Evolutionary conservation across 768 basidiomycete species (phyloP).

Genomic region (Russula ochroleuca): DNA sequence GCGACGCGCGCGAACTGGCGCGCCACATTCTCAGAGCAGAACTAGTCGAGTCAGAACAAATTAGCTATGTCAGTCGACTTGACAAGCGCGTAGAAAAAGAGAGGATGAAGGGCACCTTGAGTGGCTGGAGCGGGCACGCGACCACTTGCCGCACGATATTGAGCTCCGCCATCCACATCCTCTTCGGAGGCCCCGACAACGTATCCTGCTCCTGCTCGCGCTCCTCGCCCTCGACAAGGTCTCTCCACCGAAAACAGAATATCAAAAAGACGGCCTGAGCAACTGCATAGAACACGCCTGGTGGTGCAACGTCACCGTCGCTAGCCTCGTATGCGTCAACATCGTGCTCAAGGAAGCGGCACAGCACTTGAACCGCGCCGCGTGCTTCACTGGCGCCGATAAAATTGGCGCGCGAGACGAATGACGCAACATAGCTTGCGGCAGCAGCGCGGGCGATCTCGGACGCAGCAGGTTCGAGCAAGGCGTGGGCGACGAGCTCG

Average conservation of each 20-base stretch:
- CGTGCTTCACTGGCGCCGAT: constrained; percentile 72
- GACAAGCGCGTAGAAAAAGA: not conserved
- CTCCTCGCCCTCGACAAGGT: constrained; percentile 57
- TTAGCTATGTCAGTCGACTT: not conserved
- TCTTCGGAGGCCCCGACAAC: constrained; percentile 34
- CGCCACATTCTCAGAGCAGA: constrained; percentile 88
- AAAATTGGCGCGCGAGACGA: constrained; percentile 85
- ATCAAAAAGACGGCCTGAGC: constrained; percentile 90
- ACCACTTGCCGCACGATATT: constrained; percentile 76
- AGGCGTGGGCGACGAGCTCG: constrained; percentile 85
- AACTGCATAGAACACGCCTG: constrained; percentile 87
- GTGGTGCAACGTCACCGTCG: constrained; percentile 37
- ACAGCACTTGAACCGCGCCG: constrained; percentile 76
- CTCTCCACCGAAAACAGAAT: constrained; percentile 97
- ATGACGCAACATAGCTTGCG: constrained; percentile 88
- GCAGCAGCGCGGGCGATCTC: constrained; percentile 86
- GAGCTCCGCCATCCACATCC: constrained; percentile 84
- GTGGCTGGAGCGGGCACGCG: constrained; percentile 78
- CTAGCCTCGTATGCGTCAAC: constrained; percentile 58
- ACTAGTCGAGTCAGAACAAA: constrained; percentile 39
- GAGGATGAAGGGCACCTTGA: constrained; percentile 55
- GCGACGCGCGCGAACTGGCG: constrained; percentile 92
- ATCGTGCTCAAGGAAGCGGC: constrained; percentile 74
- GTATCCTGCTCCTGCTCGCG: constrained; percentile 42
- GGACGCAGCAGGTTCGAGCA: constrained; percentile 54